These are phyloP conservation scores for Botryotinia narcissicola DNA, from an alignment of 2,329 filamentous ascomycete genomes.

Conservation along the genomic window DNA sequence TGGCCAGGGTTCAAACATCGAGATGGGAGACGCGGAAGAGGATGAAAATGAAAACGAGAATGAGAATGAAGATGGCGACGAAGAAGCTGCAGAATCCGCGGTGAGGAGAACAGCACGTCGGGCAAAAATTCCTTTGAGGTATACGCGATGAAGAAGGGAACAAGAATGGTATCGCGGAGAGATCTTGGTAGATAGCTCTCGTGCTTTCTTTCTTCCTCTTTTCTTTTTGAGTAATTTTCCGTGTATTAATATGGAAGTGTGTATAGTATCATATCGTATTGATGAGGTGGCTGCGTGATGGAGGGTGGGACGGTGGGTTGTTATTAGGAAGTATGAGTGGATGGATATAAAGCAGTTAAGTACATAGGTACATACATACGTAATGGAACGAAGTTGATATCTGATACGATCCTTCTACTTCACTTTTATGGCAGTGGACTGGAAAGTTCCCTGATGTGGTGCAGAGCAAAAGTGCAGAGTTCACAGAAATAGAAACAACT, in stretches of 20 bases:
- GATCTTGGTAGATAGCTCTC: not conserved
- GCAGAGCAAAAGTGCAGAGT: no score
- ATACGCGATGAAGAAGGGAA: not conserved
- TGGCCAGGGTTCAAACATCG: not conserved
- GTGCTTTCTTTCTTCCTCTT: not conserved
- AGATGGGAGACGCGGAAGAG: conserved; percentile 1
- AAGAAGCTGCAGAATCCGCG: not conserved
- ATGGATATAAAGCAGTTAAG: not conserved
- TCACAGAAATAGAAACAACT: no score
- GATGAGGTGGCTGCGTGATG: not conserved
- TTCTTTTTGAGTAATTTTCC: not conserved
- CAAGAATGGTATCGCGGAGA: not conserved
- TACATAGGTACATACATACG: not conserved
- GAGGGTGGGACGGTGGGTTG: no score
- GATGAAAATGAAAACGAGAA: not conserved
- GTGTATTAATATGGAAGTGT: not conserved
- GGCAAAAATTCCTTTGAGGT: conserved; percentile 2
- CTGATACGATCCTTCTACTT: not conserved
- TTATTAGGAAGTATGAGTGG: not conserved
- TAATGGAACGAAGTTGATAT: not conserved
- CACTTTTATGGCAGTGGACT: not conserved
- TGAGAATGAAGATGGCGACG: not conserved
- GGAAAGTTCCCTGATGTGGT: not conserved
- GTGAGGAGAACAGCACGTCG: not conserved
- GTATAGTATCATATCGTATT: not conserved